Evolutionary conservation across 1,284 basidiomycete species (phyloP).

Genomic region (Takashimella koratensis): DNA sequence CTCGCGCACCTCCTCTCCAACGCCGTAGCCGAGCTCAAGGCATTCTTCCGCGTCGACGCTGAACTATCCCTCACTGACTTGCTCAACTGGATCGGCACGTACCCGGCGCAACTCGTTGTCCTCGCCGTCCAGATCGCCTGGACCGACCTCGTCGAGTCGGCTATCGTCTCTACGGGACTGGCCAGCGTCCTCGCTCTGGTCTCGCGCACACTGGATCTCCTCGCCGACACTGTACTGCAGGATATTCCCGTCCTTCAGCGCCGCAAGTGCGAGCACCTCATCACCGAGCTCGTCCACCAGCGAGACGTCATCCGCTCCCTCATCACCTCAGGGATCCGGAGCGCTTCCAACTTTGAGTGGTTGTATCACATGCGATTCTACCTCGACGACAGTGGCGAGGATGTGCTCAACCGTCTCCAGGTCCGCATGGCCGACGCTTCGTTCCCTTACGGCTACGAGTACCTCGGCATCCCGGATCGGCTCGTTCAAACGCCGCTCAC

Average conservation of each 20-base stretch:
- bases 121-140: constrained; percentile 91
- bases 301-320: constrained; percentile 87
- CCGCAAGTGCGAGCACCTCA: constrained; percentile 96
- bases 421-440: constrained; percentile 86
- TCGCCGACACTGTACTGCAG: constrained; percentile 91
- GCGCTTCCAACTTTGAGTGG: constrained; percentile 81
- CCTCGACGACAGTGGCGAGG: constrained; percentile 64
- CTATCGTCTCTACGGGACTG: constrained; percentile 59
- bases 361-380: constrained; percentile 99
- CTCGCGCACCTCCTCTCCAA: constrained; percentile 57
- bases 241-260: constrained; percentile 85
- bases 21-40: constrained; percentile 55
- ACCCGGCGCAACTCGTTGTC: constrained; percentile 93
- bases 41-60: constrained; percentile 60
- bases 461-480: constrained; percentile 92
- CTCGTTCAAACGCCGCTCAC: constrained; percentile 98
- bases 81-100: constrained; percentile 85
- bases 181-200: constrained; percentile 70
- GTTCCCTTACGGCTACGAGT: constrained; percentile 99
- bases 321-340: constrained; percentile 62
- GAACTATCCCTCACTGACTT: constrained; percentile 60
- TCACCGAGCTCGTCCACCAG: constrained; percentile 98
- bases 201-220: constrained; percentile 78
- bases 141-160: constrained; percentile 79
- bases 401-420: constrained; percentile 72